Conservation (phyloP, 495 filamentous ascomycete genomes). For the Astrocystis sublimbata region DNA sequence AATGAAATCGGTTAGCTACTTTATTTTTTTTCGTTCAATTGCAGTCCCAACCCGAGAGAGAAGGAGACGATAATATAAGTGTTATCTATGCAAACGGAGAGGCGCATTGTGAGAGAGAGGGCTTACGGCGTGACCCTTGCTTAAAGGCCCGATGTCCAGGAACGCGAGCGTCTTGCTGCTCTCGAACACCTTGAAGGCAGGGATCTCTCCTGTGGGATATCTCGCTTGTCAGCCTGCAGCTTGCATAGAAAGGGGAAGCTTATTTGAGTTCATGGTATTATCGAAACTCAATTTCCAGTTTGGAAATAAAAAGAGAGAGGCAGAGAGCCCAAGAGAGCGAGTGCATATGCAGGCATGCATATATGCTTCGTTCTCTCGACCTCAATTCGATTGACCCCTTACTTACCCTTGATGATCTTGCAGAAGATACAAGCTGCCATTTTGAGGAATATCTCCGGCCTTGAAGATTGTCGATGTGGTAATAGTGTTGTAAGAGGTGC, state of each 20-base stretch:
- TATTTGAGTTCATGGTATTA: not conserved
- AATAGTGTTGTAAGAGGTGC: not conserved
- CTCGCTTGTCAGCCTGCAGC: not conserved
- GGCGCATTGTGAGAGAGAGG: not conserved
- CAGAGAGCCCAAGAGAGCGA: too few species aligned
- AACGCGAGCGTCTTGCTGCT: constrained; percentile 92
- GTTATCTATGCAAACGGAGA: too few species aligned
- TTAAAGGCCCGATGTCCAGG: constrained; percentile 91
- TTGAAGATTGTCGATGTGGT: not conserved
- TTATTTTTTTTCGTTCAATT: not conserved
- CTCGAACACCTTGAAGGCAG: constrained; percentile 93
- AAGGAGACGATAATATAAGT: too few species aligned
- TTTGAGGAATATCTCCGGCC: not conserved
- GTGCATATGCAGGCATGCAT: too few species aligned
- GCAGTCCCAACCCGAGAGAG: too few species aligned
- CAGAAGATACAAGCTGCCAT: constrained; percentile 89
- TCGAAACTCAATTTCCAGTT: not conserved
- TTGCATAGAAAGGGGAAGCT: not conserved
- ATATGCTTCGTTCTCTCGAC: too few species aligned
- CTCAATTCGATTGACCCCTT: too few species aligned
- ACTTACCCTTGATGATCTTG: constrained; percentile 92
- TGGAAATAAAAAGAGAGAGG: not conserved
- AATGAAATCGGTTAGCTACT: not conserved
- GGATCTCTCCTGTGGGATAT: constrained; percentile 88
- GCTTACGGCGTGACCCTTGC: constrained; percentile 76